Base-by-base conservation (phyloP, 1,284 basidiomycete genomes). In the Tetrapyrgos nigripes region DNA sequence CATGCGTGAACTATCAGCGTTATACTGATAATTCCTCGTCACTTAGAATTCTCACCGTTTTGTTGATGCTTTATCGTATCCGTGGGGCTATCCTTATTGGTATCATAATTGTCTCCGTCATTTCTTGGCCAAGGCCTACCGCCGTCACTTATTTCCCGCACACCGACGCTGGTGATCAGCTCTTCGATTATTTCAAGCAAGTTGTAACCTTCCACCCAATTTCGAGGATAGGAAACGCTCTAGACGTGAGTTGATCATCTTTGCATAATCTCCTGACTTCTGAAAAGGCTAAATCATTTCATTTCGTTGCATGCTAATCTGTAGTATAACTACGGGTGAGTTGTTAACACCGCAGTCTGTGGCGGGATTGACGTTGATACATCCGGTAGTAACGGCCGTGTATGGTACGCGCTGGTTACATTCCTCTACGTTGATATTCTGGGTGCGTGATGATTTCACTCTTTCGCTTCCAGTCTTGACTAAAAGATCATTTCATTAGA, bases 371-470 rank as follows among this genome's bases (percentile, higher is more conserved):
- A 49, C 14, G 58, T 19, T 40, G 10, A 47, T 24, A 8, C 21
- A 17, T 45, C n/a, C 27, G 19, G 79, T 69, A 77, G 79, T 31
- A 89, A 88, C 55, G 92, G 92, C 54, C 85, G 79, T 51, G 90
- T 93, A 9, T 96, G 94, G 94, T 91, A 94, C 68, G 93, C 94
- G 5, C 81, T 96, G 33, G 79, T 94, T 68, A 92, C 90, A 9
- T 92, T 96, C 85, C 86, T 96, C 55, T 96, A 96, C 72, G 93
- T 96, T 68, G 93, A 95, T 74, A 90, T 94, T 63, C 82, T 93
- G 68, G 87, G 85, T 86, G 66, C 54, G 79, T 70, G 47, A 45
- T 23, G n/a, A 45, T 29, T 23, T 58, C 46, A 51, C 17, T 53
- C 3, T 37, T 26, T 26, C 13, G 27, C n/a, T 6, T n/a, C n/a